Evolutionary conservation across 768 basidiomycete species (phyloP).

Genomic region (Butyriboletus loyo): DNA sequence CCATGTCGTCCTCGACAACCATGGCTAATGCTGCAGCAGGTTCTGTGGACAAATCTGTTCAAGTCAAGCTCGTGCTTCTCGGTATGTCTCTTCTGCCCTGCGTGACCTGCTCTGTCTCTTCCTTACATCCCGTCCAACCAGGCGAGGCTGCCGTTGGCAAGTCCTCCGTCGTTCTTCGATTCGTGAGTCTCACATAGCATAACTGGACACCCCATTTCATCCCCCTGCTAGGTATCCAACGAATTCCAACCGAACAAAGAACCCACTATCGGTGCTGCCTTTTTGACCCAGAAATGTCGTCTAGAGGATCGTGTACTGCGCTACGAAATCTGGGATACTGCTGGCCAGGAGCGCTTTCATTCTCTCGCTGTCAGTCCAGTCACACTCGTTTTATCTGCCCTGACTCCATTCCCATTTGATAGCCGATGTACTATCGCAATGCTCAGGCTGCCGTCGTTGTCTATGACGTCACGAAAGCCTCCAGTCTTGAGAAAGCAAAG

Average conservation of each 20-base stretch:
- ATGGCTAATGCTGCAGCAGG: slow-evolving; percentile 79
- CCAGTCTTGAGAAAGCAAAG: slow-evolving; percentile 97
- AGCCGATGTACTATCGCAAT: slow-evolving; percentile 99
- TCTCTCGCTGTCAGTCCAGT: slow-evolving; percentile 76
- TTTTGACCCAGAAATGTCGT: slow-evolving; percentile 92
- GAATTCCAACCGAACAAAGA: slow-evolving; percentile 99
- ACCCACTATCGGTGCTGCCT: slow-evolving; percentile 96
- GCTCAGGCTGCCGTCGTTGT: slow-evolving; percentile 98
- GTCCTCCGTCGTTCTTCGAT: slow-evolving; percentile 96
- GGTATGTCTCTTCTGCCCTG: slow-evolving; percentile 48
- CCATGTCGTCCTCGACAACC: slow-evolving; percentile 11
- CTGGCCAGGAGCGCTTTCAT: slow-evolving; percentile 95
- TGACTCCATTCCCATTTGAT: slow-evolving; percentile 5
- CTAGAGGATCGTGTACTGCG: slow-evolving; percentile 90
- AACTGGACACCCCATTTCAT: background rate
- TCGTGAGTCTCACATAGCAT: slow-evolving; percentile 53
- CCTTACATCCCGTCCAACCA: slow-evolving; percentile 29
- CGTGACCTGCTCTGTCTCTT: background rate
- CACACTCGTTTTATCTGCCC: background rate
- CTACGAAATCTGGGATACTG: slow-evolving; percentile 98
- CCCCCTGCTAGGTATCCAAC: slow-evolving; percentile 69
- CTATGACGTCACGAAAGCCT: slow-evolving; percentile 95
- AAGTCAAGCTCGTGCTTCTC: slow-evolving; percentile 95
- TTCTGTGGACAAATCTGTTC: slow-evolving; percentile 83
- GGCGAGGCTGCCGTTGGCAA: slow-evolving; percentile 99